Percentiles rank a stretch among this genome's conserved stretches.
These are phyloP conservation scores for Blastocystis sp. DNA, from an alignment of 352 stramenopile genomes.

Conservation along the genomic window DNA sequence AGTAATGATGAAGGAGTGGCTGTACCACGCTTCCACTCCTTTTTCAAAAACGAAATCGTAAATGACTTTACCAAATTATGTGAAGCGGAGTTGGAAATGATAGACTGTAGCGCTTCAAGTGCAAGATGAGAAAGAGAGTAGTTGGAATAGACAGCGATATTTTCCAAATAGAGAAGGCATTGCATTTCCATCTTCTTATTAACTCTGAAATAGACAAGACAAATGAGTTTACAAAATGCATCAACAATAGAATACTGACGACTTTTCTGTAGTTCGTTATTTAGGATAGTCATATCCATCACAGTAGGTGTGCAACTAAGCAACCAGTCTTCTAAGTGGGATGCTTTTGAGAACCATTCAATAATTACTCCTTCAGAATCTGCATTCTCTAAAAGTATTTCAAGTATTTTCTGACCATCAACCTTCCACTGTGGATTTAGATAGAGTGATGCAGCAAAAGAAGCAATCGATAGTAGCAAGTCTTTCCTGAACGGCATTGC, in stretches of 20 bases:
- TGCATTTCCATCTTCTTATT: not conserved
- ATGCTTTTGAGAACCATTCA: not conserved
- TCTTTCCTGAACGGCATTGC: not conserved
- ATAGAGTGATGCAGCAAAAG: not conserved
- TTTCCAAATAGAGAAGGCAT: not conserved
- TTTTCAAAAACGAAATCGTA: not conserved
- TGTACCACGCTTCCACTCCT: not conserved
- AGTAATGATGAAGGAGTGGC: not conserved
- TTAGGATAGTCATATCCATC: not conserved
- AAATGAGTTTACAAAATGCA: not conserved
- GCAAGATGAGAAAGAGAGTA: not conserved
- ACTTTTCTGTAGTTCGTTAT: not conserved
- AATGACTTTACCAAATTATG: not conserved
- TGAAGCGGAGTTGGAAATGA: not conserved
- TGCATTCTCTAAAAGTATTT: not conserved
- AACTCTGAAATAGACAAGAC: not conserved
- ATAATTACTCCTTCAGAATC: not conserved
- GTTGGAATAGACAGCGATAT: not conserved
- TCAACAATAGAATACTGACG: not conserved
- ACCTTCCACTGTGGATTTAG: not conserved
- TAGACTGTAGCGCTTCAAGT: not conserved
- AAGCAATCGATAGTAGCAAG: not conserved
- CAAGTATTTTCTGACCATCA: not conserved
- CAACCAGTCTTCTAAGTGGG: not conserved
- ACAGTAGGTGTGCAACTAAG: no score